Conservation (phyloP, 306 rosid species). For the Cucumis hystrix region DNA sequence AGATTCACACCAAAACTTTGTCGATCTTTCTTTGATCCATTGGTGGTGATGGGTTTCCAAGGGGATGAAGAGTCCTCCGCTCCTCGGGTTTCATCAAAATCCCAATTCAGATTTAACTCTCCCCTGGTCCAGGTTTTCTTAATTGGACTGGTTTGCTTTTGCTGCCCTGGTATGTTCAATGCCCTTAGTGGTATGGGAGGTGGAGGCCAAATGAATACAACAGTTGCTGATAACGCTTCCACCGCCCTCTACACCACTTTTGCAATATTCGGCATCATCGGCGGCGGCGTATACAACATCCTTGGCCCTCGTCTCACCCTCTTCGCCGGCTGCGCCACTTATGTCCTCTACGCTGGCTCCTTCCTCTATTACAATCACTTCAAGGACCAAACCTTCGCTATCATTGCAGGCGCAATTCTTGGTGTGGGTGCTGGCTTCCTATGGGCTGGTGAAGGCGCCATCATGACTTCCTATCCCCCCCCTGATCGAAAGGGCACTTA, state of each 20-base stretch:
- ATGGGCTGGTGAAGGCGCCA: conserved; percentile 86
- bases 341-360: conserved; percentile 66
- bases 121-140: conserved; percentile 47
- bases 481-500: conserved; percentile 63
- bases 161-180: conserved; percentile 94
- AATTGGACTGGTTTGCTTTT: conserved; percentile 73
- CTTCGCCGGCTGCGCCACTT: conserved; percentile 59
- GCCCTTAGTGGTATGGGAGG: conserved; percentile 94
- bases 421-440: conserved; percentile 80
- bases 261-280: conserved; percentile 73
- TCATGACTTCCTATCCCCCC: conserved; percentile 93
- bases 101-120: conserved; percentile 52
- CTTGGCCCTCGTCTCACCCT: conserved; percentile 83
- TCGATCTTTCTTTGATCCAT: too few species aligned
- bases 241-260: conserved; percentile 74
- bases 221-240: conserved; percentile 63
- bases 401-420: conserved; percentile 49
- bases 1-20: too few species aligned
- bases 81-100: conserved; percentile 3
- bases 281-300: conserved; percentile 92
- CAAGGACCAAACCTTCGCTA: conserved; percentile 46
- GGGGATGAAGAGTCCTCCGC: conserved; percentile 28
- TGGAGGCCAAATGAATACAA: conserved; percentile 64
- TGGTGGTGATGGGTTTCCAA: conserved; percentile 29
- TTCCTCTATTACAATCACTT: conserved; percentile 81